Conservation (phyloP, 352 stramenopile genomes). For the Phytophthora lateralis region DNA sequence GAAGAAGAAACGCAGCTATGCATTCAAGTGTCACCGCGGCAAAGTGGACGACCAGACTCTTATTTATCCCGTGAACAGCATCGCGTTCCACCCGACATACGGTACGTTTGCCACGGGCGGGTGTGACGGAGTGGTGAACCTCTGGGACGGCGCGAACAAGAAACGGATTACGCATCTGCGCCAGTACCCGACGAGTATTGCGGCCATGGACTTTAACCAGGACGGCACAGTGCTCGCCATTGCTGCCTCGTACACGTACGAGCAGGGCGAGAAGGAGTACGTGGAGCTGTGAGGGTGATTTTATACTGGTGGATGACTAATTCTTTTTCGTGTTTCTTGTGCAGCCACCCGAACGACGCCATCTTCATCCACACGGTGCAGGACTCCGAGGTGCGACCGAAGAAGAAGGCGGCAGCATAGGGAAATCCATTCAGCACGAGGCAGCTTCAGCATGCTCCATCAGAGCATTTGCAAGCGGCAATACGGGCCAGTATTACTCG, state of each 20-base stretch:
- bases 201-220: slow-evolving; percentile 93
- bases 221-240: slow-evolving; percentile 94
- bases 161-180: slow-evolving; percentile 92
- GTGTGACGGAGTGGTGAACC: slow-evolving; percentile 92
- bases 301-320: not conserved
- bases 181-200: slow-evolving; percentile 88
- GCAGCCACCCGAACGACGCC: slow-evolving; percentile 91
- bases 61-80: slow-evolving; percentile 96
- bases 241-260: slow-evolving; percentile 97
- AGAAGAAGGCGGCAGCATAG: slow-evolving; percentile 54
- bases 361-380: slow-evolving; percentile 93
- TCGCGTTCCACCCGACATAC: slow-evolving; percentile 95
- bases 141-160: slow-evolving; percentile 96
- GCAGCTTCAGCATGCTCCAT: not conserved
- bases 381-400: slow-evolving; percentile 86
- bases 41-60: slow-evolving; percentile 82
- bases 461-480: not conserved
- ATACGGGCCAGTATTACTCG: not conserved
- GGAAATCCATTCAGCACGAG: not conserved
- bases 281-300: slow-evolving; percentile 14
- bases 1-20: slow-evolving; percentile 88
- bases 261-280: slow-evolving; percentile 96
- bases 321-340: slow-evolving; percentile 20
- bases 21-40: slow-evolving; percentile 98
- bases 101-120: slow-evolving; percentile 96